Base-by-base conservation (phyloP, 768 basidiomycete species). In the Amanita fuliginea region DNA sequence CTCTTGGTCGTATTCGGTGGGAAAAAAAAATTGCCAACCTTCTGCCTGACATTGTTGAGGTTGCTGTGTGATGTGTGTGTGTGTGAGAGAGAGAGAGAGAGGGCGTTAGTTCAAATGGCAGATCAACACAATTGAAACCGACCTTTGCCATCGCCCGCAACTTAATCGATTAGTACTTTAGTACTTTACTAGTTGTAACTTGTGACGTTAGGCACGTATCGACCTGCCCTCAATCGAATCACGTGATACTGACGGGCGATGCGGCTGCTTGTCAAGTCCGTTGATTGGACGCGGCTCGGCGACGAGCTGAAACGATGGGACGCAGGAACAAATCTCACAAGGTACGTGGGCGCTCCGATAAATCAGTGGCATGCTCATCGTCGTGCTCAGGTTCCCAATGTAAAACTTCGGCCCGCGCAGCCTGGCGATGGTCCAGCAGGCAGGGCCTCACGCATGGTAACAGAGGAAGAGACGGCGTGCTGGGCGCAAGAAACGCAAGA, bases 271-370 rank as follows among this genome's bases (percentile, higher is more conserved):
- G n/a, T n/a, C n/a, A n/a, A n/a, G n/a, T n/a, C n/a, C n/a, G n/a
- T n/a, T n/a, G n/a, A n/a, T n/a, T n/a, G n/a, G n/a, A n/a, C n/a
- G n/a, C n/a, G n/a, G n/a, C n/a, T n/a, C n/a, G 5, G 22, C 10
- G 8, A 9, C 13, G 16, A 22, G 30, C 22, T 16, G 18, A 16
- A 7, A 51, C 47, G 30, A 75, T 74, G 71, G 70, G 66, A 57
- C 72, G 81, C 52, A 70, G 81, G 48, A 85, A 85, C 65, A 83
- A 81, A 60, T 84, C 82, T 4, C 71, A 70, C 65, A 86, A 83
- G 68, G 83, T 76, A 52, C 2, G 55, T 2, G 26, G 16, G n/a
- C 19, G 18, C 21, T 30, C 11, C 18, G 14, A 18, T 24, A 10
- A 3, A 21, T 41, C 34, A 6, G 11, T 3, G 14, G 9, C 18